phyloP scores from a whole-genome alignment of 305 asterid genomes.

The Vinca major region DNA sequence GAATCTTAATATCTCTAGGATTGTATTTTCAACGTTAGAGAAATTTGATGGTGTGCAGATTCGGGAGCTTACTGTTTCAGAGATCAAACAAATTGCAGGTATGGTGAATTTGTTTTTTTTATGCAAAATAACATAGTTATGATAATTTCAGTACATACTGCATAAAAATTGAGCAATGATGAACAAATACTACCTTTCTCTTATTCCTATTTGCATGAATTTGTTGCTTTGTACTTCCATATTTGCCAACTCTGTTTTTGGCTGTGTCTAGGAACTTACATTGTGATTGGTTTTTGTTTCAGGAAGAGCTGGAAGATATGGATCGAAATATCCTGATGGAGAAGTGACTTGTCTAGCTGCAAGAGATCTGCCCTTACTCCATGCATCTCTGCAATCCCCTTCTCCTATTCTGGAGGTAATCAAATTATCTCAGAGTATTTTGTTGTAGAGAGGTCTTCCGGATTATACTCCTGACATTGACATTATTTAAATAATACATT shows the following conservation, averaged over 20 bases:
- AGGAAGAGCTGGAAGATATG: slow-evolving; percentile 98
- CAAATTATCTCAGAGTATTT: neutral
- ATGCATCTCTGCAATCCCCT: slow-evolving; percentile 57
- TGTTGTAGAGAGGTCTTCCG: neutral
- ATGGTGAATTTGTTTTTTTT: neutral
- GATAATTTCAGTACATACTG: neutral
- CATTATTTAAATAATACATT: neutral
- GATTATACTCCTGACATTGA: neutral
- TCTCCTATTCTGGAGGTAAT: slow-evolving; percentile 77
- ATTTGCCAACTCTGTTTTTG: neutral
- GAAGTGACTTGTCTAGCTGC: slow-evolving; percentile 74
- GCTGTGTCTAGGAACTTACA: neutral
- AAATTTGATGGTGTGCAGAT: slow-evolving; percentile 72
- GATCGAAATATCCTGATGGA: slow-evolving; percentile 70
- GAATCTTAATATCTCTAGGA: slow-evolving; percentile 90
- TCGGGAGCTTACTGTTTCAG: slow-evolving; percentile 71
- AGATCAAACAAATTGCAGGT: slow-evolving; percentile 99
- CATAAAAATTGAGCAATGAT: neutral
- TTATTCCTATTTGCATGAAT: neutral
- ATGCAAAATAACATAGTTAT: neutral
- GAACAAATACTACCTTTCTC: neutral
- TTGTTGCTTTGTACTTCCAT: neutral
- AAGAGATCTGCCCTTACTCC: slow-evolving; percentile 71
- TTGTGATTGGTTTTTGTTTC: slow-evolving; percentile 27
- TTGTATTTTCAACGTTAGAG: slow-evolving; percentile 61